Base-by-base conservation (phyloP, 805 yeast species). In the Candida anglica region DNA sequence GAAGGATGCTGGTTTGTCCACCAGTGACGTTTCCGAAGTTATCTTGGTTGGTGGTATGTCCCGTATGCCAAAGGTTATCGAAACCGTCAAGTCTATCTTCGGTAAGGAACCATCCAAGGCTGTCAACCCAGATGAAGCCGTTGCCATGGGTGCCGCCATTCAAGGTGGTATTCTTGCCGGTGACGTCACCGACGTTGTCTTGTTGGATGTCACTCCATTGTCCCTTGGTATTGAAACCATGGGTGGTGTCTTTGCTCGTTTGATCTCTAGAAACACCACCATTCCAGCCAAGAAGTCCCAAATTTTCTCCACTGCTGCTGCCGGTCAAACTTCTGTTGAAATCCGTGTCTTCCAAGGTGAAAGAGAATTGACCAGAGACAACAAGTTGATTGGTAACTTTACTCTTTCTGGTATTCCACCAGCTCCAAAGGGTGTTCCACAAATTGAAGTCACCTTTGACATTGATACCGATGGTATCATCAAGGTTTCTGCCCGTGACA, bases 271-370 rank as follows among this genome's bases (percentile, higher is more conserved):
- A 71, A 85, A 88, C 81, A 88, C 97, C 51, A 88, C 97, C 44
- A 87, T 88, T 48, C 97, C 97, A 66, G 87, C 96, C 53, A 86
- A 87, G 79, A 88, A 88, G 73, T 85, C 95, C 31, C 96, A 88
- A 74, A 80, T 88, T 56, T 88, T 89, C 83, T 86, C 95, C 36
- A 87, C 96, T 53, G 96, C 96, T 45, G 88, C 95, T 47, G 84
- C 91, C 52, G 96, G 96, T 63, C 96, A 87, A 76, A 87, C 96
- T 46, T 84, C 95, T 53, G 95, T 87, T 52, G 95, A 87, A 75
- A 88, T 88, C 71, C 83, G 96, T 73, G 97, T 88, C 41, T 89
- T 86, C 96, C 96, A 88, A 75, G 97, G 97, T 76, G 97, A 88
- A 78, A 86, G 97, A 77, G 96, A 88, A 73, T 81, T 89, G 60